phyloP scores from a whole-genome alignment of 352 stramenopile species.

The Globisporangium canariense region DNA sequence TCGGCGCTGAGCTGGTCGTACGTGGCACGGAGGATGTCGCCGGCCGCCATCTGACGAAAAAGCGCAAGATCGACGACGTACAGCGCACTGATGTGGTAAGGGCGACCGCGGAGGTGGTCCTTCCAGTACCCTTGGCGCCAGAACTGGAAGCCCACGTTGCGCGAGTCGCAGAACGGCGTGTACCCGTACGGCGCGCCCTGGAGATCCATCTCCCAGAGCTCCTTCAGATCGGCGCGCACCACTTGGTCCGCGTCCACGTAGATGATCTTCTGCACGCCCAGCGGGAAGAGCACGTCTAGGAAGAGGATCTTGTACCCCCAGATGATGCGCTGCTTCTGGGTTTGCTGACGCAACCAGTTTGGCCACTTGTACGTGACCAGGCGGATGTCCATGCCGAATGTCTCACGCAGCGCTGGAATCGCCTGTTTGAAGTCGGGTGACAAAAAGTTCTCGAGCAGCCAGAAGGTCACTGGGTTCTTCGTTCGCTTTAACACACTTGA shows the following conservation, averaged over 20 bases:
- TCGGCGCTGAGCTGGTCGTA: constrained; percentile 98
- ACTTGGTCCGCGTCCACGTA: constrained; percentile 99
- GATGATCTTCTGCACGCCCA: constrained; percentile 98
- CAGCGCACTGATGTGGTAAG: constrained; percentile 99
- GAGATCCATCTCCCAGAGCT: constrained; percentile 99
- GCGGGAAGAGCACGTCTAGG: constrained; percentile 98
- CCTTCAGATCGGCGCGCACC: constrained; percentile 96
- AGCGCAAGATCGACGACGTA: constrained; percentile 98
- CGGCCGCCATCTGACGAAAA: constrained; percentile 93
- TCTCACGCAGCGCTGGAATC: constrained; percentile 88
- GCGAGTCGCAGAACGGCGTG: constrained; percentile 97
- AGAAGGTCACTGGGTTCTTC: constrained; percentile 98
- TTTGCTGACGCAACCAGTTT: constrained; percentile 97
- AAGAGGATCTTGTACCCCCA: constrained; percentile 99
- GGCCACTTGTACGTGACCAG: constrained; percentile 99
- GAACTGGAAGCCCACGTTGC: constrained; percentile 98
- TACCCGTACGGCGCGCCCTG: constrained; percentile 96
- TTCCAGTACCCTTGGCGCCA: constrained; percentile 99
- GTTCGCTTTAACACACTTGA: constrained; percentile 97
- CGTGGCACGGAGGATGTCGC: constrained; percentile 93
- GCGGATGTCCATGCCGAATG: constrained; percentile 96
- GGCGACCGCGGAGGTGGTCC: constrained; percentile 93
- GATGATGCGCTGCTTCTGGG: constrained; percentile 99
- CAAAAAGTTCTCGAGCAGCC: constrained; percentile 99
- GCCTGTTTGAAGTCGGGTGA: constrained; percentile 97